A percentile compares a stretch with the other conserved stretches of the same genome.
Conservation (phyloP, 495 filamentous ascomycete species). For the Lasiosphaeris hirsuta region DNA sequence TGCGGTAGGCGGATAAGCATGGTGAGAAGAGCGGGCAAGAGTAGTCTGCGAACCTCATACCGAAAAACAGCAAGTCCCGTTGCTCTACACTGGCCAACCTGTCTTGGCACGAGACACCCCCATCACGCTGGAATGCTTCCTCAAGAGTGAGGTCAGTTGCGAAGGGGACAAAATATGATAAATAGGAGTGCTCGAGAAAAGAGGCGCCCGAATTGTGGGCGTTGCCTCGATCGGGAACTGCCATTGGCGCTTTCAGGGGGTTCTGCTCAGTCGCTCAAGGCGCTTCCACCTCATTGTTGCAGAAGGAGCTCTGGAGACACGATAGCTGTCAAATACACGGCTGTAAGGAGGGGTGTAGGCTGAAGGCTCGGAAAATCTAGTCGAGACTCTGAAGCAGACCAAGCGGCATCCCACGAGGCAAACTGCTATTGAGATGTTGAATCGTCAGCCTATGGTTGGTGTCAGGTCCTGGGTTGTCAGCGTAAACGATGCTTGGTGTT, state of each 20-base stretch:
- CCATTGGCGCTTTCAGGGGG: constrained; percentile 13
- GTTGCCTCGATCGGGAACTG: constrained; percentile 11
- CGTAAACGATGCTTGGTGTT: too few species aligned
- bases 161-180: constrained; percentile 77
- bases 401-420: too few species aligned
- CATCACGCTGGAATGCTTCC: constrained; percentile 43
- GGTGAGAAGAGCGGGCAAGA: constrained; percentile 39
- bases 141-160: constrained; percentile 64
- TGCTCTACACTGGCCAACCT: constrained; percentile 48
- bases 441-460: too few species aligned
- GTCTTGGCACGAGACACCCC: constrained; percentile 37
- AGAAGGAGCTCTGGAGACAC: too few species aligned
- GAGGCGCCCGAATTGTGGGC: constrained; percentile 33
- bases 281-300: too few species aligned
- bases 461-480: too few species aligned
- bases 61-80: constrained; percentile 59
- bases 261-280: not conserved
- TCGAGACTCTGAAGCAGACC: too few species aligned
- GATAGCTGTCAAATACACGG: too few species aligned
- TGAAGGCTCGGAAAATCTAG: too few species aligned
- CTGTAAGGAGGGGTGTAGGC: too few species aligned
- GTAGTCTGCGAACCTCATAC: constrained; percentile 48
- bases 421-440: too few species aligned
- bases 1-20: constrained; percentile 63
- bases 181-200: constrained; percentile 66